Percentiles rank a stretch among this genome's conserved stretches.
These are phyloP conservation scores for Xylaria sp. DNA, from an alignment of 495 filamentous ascomycete genomes.

Conservation along the genomic window DNA sequence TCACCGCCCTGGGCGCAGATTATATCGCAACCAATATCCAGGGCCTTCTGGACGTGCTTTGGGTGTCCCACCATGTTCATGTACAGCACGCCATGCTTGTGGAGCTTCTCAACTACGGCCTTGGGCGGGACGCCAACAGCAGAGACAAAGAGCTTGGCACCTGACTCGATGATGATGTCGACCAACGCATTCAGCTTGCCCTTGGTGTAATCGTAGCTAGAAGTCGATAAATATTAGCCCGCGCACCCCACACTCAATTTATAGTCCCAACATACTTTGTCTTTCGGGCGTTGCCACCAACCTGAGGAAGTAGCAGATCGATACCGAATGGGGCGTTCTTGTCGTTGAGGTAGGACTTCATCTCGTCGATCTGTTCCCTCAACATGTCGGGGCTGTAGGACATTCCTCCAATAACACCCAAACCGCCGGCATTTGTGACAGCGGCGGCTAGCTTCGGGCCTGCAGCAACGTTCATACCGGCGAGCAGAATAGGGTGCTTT, in stretches of 20 bases:
- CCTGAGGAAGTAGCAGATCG: conserved; percentile 91
- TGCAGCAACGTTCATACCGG: conserved; percentile 99
- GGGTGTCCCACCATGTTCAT: conserved; percentile 99
- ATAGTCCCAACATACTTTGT: conserved; percentile 72
- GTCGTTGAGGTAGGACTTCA: conserved; percentile 87
- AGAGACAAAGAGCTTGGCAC: conserved; percentile 92
- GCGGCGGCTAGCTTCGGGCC: conserved; percentile 96
- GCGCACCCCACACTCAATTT: conserved; percentile 17
- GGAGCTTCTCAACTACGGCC: conserved; percentile 84
- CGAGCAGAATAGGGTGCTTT: conserved; percentile 93
- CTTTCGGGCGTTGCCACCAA: conserved; percentile 91
- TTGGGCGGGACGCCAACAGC: conserved; percentile 95
- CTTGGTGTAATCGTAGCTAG: conserved; percentile 99
- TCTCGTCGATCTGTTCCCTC: conserved; percentile 88
- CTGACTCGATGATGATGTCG: conserved; percentile 89
- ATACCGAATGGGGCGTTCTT: conserved; percentile 99
- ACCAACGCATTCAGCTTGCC: conserved; percentile 93
- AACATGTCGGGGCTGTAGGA: conserved; percentile 98
- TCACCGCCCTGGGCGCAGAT: conserved; percentile 95
- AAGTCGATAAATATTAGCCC: conserved; percentile 21
- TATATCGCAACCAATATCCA: conserved; percentile 87
- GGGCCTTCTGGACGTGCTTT: conserved; percentile 94
- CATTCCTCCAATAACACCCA: conserved; percentile 96
- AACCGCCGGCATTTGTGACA: conserved; percentile 94
- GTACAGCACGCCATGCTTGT: conserved; percentile 86